Base-by-base conservation (phyloP, 2,329 filamentous ascomycete genomes). In the Colletotrichum plurivorum region DNA sequence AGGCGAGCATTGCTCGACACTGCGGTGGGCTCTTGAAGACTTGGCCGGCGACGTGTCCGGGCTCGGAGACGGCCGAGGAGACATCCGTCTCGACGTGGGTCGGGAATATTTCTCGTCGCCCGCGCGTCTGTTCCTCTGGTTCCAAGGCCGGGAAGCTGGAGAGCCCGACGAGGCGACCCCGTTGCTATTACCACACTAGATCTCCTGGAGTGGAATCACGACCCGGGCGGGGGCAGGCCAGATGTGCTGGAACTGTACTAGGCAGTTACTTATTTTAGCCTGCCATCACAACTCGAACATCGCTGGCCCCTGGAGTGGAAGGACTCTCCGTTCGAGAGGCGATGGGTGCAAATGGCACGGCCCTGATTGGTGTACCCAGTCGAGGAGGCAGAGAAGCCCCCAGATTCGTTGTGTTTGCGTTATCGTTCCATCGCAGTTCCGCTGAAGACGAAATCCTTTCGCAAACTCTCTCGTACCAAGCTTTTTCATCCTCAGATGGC, bases 211-310 rank as follows among this genome's bases (percentile, higher is more conserved):
- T 54, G 49, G 66, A 59, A 65, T 48, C 49, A 43, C 20, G 25
- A 18, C 48, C 31, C 49, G 22, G 43, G 55, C 53, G 53, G 54
- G 48, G 36, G 22, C 16, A 52, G 64, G 53, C 52, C 52, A 52
- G 39, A 60, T 66, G 61, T 52, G 25, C 20, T 54, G 31, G 20
- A 46, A 45, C 41, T 31, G 39, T 48, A 54, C 60, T 68, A 64
- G 27, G 41, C 45, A 58, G 41, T 57, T 68, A 31, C 65, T 68
- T 64, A 54, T 53, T 58, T 68, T 68, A 68, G 65, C 46, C 65
- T 64, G 60, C 18, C 60, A 58, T 8, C 25, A 63, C n/a, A 31
- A 6, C 39, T 55, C 27, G 20, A 64, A 54, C 60, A 64, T 15
- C 36, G 60, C 36, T 31, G 53, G 18, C 27, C 65, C 60, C 27